Conservation (phyloP, 2,329 filamentous ascomycete genomes). For the Neonectria hederae region DNA sequence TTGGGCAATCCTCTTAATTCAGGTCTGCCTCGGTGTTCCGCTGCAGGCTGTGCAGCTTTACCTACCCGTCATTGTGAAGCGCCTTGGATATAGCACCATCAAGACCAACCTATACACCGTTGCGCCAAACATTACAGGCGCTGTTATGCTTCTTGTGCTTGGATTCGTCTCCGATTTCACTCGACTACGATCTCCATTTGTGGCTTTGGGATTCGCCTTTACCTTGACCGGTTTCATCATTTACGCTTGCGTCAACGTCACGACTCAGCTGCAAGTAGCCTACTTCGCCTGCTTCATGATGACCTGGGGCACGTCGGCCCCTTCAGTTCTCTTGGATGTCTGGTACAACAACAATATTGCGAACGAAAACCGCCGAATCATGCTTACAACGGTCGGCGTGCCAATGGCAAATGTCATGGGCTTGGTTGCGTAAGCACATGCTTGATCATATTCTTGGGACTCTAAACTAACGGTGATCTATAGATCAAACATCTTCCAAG, state of each 20-base stretch:
- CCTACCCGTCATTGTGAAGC: slow-evolving; percentile 63
- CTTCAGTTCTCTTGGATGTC: slow-evolving; percentile 72
- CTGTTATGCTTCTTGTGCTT: slow-evolving; percentile 75
- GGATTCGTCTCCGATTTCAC: slow-evolving; percentile 75
- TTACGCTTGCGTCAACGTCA: slow-evolving; percentile 74
- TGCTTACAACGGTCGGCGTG: slow-evolving; percentile 76
- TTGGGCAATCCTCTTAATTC: slow-evolving; percentile 61
- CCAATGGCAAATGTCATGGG: slow-evolving; percentile 77
- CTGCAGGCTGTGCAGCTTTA: slow-evolving; percentile 65
- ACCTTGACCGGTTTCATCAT: slow-evolving; percentile 83
- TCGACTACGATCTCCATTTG: slow-evolving; percentile 77
- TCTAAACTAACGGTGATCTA: neutral
- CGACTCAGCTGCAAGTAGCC: slow-evolving; percentile 68
- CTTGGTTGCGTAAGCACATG: slow-evolving; percentile 13
- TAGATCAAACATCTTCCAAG: slow-evolving; percentile 26
- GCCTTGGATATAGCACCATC: slow-evolving; percentile 58
- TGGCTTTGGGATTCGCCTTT: slow-evolving; percentile 76
- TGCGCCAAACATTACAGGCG: slow-evolving; percentile 79
- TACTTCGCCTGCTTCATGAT: slow-evolving; percentile 86
- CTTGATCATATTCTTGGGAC: neutral
- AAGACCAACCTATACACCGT: slow-evolving; percentile 84
- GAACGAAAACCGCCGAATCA: slow-evolving; percentile 76
- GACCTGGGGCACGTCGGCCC: slow-evolving; percentile 81
- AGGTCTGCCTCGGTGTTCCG: slow-evolving; percentile 68
- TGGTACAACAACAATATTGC: slow-evolving; percentile 86